These are phyloP conservation scores for Umbelopsis sp. DNA, from an alignment of 192 early-diverging fungal species.

Conservation along the genomic window DNA sequence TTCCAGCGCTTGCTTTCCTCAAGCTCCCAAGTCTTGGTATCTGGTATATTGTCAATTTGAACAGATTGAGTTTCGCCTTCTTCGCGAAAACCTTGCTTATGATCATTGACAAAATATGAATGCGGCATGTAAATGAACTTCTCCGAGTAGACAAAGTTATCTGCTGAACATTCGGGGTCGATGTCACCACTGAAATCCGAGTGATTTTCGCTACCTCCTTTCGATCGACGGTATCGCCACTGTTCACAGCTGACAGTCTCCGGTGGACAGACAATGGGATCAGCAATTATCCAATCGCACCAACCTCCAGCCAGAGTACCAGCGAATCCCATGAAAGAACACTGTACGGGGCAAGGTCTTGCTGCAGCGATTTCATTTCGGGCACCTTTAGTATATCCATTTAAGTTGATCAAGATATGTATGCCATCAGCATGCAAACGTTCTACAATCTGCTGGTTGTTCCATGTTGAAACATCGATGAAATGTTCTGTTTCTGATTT, in stretches of 20 bases:
- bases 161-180: constrained; percentile 56
- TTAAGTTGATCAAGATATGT: constrained; percentile 90
- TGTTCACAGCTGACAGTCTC: constrained; percentile 64
- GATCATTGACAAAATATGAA: constrained; percentile 94
- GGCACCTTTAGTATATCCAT: constrained; percentile 97
- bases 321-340: constrained; percentile 92
- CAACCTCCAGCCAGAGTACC: constrained; percentile 87
- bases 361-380: constrained; percentile 94
- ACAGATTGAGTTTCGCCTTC: constrained; percentile 58
- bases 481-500: constrained; percentile 79
- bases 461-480: constrained; percentile 75
- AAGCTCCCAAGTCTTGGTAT: constrained; percentile 59
- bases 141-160: constrained; percentile 84
- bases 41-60: neutral
- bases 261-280: constrained; percentile 75
- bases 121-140: constrained; percentile 90
- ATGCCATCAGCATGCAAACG: constrained; percentile 75
- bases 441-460: constrained; percentile 75
- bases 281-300: constrained; percentile 83
- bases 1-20: constrained; percentile 81
- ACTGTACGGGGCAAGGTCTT: constrained; percentile 86
- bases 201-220: constrained; percentile 34
- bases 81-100: constrained; percentile 89
- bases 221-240: constrained; percentile 52
- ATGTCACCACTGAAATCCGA: constrained; percentile 58